These are phyloP conservation scores for Sindora glabra DNA, from an alignment of 306 rosid species.

Conservation along the genomic window DNA sequence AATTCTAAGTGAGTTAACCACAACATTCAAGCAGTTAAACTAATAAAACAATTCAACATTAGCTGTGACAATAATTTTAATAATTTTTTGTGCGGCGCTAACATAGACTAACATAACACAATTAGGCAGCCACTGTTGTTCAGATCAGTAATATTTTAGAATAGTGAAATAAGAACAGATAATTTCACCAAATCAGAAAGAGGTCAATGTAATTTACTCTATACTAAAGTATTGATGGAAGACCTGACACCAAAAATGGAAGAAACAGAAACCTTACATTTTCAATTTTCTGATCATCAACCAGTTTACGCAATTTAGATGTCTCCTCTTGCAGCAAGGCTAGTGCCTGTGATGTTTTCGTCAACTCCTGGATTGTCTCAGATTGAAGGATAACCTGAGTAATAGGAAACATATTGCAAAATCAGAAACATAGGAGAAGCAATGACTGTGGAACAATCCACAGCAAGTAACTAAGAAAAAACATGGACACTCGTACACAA, in stretches of 20 bases:
- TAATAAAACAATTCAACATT: too few species aligned
- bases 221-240: background rate
- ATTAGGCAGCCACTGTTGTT: too few species aligned
- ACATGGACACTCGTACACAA: too few species aligned
- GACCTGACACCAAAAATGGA: background rate
- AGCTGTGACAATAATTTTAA: too few species aligned
- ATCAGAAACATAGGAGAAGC: background rate
- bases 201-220: too few species aligned
- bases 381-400: conserved; percentile 89
- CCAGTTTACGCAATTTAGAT: conserved; percentile 51
- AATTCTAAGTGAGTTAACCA: too few species aligned
- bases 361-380: conserved; percentile 90
- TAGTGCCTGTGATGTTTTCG: conserved; percentile 72
- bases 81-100: too few species aligned
- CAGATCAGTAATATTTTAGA: background rate
- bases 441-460: background rate
- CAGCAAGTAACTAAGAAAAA: too few species aligned
- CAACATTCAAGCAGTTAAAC: too few species aligned
- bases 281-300: conserved; percentile 46
- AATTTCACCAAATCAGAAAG: too few species aligned
- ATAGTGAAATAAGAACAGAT: background rate
- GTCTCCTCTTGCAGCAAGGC: conserved; percentile 66
- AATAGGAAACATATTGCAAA: background rate
- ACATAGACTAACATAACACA: too few species aligned
- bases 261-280: conserved; percentile 35